phyloP scores from a whole-genome alignment of 208 protist genomes.

The Trypanosoma cruzi region DNA sequence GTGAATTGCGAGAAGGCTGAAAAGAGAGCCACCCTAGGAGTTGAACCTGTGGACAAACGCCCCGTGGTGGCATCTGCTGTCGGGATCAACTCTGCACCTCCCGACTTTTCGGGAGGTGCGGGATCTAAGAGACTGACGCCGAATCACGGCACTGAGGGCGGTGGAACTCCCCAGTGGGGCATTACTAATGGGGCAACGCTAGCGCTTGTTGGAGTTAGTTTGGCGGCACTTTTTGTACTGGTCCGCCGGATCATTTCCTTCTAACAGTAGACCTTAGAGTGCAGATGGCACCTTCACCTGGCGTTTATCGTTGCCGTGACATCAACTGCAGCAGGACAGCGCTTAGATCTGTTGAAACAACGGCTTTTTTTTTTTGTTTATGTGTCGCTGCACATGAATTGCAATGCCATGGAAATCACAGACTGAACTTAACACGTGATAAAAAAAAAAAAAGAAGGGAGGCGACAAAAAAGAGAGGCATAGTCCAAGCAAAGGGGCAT shows the following conservation, averaged over 20 bases:
- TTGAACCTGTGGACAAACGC: not conserved
- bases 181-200: not conserved
- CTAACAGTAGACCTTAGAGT: not conserved
- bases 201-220: not conserved
- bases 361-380: not conserved
- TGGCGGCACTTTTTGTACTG: constrained; percentile 1
- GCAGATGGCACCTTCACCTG: not conserved
- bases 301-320: not conserved
- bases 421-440: not conserved
- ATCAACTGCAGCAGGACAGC: not conserved
- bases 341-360: not conserved
- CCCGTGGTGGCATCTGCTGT: not conserved
- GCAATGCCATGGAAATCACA: not conserved
- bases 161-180: not conserved
- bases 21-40: not conserved
- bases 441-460: constrained; percentile 22
- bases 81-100: not conserved
- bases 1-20: not conserved
- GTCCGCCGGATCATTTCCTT: not conserved
- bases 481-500: not conserved
- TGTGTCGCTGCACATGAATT: not conserved
- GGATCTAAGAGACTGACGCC: too few species aligned
- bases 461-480: not conserved
- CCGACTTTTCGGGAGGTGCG: not conserved
- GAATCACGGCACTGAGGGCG: not conserved